Conservation (phyloP, 208 protist species). For the Acanthamoeba royreba region DNA sequence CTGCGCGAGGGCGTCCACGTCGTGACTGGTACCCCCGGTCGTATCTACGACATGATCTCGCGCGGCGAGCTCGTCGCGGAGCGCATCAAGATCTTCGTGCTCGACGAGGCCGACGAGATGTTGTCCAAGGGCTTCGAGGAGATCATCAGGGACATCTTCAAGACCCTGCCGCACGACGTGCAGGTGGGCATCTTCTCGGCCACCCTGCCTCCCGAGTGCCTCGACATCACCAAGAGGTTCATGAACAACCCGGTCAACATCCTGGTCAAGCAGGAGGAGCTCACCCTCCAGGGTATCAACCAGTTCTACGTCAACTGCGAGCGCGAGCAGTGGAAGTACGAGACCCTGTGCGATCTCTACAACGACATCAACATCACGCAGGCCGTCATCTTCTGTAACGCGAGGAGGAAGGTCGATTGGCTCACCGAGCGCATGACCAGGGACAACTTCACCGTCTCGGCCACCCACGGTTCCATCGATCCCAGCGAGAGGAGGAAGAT, state of each 20-base stretch:
- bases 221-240: slow-evolving; percentile 46
- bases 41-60: slow-evolving; percentile 96
- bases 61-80: slow-evolving; percentile 78
- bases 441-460: slow-evolving; percentile 62
- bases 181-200: slow-evolving; percentile 66
- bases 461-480: slow-evolving; percentile 56
- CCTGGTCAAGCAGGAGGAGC: slow-evolving; percentile 36
- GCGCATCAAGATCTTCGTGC: slow-evolving; percentile 93
- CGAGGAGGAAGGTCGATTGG: not conserved
- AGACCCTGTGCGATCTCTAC: slow-evolving; percentile 69
- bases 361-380: slow-evolving; percentile 67
- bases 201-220: slow-evolving; percentile 9
- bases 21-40: slow-evolving; percentile 96
- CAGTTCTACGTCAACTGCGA: slow-evolving; percentile 69
- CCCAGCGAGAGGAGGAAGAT: slow-evolving; percentile 55
- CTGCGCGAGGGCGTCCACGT: slow-evolving; percentile 80
- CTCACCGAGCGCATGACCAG: slow-evolving; percentile 36
- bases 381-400: slow-evolving; percentile 75
- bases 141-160: not conserved
- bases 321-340: slow-evolving; percentile 43
- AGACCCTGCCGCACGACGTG: not conserved
- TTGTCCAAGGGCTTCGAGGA: slow-evolving; percentile 57
- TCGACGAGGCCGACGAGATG: slow-evolving; percentile 85
- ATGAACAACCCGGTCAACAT: not conserved
- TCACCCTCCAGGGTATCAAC: slow-evolving; percentile 57